Conservation (phyloP, 2,329 filamentous ascomycete species). For the Penicillium decumbens region DNA sequence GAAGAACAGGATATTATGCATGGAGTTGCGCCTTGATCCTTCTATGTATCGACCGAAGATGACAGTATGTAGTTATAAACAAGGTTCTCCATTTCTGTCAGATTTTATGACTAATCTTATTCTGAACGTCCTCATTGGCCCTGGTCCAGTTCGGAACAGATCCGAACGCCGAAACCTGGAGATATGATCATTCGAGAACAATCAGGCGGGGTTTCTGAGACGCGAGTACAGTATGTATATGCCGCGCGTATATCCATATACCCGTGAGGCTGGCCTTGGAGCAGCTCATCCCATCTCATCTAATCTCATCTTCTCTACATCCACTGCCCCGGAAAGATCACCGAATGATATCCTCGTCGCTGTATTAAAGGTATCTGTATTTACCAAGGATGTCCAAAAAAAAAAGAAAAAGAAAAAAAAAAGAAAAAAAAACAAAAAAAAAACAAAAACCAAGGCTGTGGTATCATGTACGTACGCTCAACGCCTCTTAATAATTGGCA, state of each 20-base stretch:
- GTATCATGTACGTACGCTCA: conserved; percentile 11
- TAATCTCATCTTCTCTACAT: neutral
- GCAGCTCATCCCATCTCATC: neutral
- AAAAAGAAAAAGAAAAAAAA: neutral
- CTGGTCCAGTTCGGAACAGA: neutral
- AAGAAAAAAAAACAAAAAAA: neutral
- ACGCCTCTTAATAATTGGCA: conserved; percentile 2
- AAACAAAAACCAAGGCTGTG: conserved; percentile 2
- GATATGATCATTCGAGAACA: neutral
- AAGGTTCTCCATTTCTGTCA: neutral
- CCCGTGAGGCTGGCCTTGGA: neutral
- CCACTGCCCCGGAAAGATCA: neutral
- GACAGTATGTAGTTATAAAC: no score
- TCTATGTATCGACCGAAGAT: no score
- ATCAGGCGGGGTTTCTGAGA: neutral
- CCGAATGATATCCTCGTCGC: neutral
- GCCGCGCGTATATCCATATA: neutral
- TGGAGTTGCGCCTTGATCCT: no score
- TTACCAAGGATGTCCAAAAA: neutral
- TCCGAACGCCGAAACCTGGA: neutral
- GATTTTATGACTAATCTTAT: neutral
- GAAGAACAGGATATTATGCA: no score
- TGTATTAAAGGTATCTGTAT: conserved; percentile 2
- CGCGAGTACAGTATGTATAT: neutral
- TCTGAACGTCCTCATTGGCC: no score